Evolutionary conservation across 2,329 filamentous ascomycete genomes (phyloP).

Genomic region (Neopestalotiopsis clavispora): DNA sequence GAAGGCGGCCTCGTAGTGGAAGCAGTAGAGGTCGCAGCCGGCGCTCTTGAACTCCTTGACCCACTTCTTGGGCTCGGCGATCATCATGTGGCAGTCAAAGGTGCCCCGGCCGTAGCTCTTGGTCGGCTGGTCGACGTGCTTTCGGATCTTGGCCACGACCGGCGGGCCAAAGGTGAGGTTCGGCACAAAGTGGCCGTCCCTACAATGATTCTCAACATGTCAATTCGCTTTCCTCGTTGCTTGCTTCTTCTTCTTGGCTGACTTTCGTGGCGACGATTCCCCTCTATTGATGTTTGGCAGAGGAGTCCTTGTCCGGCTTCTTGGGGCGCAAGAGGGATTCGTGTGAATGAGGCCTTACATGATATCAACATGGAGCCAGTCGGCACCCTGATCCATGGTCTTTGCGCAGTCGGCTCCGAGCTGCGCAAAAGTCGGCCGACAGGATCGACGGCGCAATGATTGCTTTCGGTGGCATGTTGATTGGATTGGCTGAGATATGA

Average conservation of each 20-base stretch:
- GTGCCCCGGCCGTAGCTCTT: constrained; percentile 79
- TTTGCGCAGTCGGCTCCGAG: constrained; percentile 85
- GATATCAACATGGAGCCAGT: constrained; percentile 96
- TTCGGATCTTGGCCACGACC: constrained; percentile 91
- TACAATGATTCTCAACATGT: constrained; percentile 10
- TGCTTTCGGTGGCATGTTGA: constrained; percentile 80
- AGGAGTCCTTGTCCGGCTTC: too few relatives aligned
- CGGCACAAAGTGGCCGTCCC: constrained; percentile 98
- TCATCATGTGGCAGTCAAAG: constrained; percentile 99
- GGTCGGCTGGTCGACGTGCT: constrained; percentile 78
- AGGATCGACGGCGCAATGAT: constrained; percentile 99
- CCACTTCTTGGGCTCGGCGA: constrained; percentile 99
- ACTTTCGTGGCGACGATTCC: too few relatives aligned
- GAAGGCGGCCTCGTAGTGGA: constrained; percentile 97
- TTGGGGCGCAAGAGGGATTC: too few relatives aligned
- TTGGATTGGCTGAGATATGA: background rate
- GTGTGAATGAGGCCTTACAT: constrained; percentile 53
- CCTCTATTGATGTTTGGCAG: too few relatives aligned
- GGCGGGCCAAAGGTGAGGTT: constrained; percentile 98
- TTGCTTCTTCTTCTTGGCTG: background rate
- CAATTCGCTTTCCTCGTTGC: background rate
- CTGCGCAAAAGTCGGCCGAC: constrained; percentile 92
- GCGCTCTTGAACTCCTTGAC: constrained; percentile 92
- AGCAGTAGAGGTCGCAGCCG: constrained; percentile 98
- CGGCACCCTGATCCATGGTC: constrained; percentile 85